Conservation (phyloP, 768 basidiomycete genomes). For the Gymnopilus junonius region DNA sequence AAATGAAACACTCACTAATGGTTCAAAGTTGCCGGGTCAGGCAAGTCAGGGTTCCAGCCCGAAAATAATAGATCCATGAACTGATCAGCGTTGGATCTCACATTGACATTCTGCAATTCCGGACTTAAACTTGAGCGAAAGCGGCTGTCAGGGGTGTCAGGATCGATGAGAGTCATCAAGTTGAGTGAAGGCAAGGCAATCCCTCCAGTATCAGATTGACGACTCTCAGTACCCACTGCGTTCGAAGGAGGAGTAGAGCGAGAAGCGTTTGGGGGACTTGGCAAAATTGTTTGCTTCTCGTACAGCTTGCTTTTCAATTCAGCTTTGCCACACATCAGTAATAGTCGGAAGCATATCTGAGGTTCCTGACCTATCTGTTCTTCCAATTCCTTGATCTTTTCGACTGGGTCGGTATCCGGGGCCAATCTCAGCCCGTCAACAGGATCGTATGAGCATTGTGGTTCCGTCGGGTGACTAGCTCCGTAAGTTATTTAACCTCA, state of each 20-base stretch:
- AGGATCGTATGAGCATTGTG: conserved; percentile 86
- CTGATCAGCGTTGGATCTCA: conserved; percentile 49
- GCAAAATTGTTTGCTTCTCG: conserved; percentile 46
- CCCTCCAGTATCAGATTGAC: conserved; percentile 35
- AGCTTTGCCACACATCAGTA: conserved; percentile 41
- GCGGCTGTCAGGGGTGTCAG: conserved; percentile 40
- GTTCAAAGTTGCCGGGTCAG: conserved; percentile 71
- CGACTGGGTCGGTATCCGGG: conserved; percentile 77
- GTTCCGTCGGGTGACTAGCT: conserved; percentile 79
- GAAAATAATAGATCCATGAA: conserved; percentile 71
- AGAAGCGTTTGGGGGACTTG: conserved; percentile 37
- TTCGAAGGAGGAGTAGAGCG: conserved; percentile 24
- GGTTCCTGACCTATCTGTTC: conserved; percentile 66
- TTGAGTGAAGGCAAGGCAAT: conserved; percentile 50
- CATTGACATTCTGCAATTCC: conserved; percentile 42
- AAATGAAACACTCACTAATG: conserved; percentile 62
- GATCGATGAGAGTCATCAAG: conserved; percentile 43
- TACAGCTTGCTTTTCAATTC: conserved; percentile 66
- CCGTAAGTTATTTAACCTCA: conserved; percentile 11
- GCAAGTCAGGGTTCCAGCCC: conserved; percentile 88
- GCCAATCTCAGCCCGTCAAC: conserved; percentile 81
- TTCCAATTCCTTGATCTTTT: conserved; percentile 78
- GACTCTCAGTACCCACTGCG: conserved; percentile 20
- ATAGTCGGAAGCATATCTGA: background rate
- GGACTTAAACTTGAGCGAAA: conserved; percentile 56